A percentile compares a stretch with the other conserved stretches of the same genome.
phyloP scores from a whole-genome alignment of 108 stramenopile species.

The Parietichytrium sp. region DNA sequence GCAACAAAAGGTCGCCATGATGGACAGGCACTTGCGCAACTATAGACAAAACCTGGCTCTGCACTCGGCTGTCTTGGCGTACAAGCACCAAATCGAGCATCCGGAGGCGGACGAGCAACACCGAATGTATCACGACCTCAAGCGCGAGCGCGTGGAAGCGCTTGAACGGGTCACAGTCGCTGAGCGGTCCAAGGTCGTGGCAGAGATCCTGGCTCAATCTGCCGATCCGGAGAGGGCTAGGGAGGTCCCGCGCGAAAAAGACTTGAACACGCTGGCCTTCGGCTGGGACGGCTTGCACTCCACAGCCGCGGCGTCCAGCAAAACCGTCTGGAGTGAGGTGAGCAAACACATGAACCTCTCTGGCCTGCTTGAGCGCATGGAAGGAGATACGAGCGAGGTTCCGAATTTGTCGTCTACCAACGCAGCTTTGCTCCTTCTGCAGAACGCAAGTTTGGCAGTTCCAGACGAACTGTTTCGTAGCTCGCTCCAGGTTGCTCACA shows the following conservation, averaged over 20 bases:
- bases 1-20: no score
- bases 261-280: background rate
- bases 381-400: no score
- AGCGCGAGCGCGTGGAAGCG: background rate
- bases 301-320: no score
- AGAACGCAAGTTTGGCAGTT: background rate
- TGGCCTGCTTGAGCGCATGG: background rate
- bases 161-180: background rate
- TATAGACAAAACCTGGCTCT: constrained; percentile 6
- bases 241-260: background rate
- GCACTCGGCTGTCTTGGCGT: constrained; percentile 29
- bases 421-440: background rate
- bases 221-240: background rate
- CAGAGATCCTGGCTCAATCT: background rate
- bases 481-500: background rate
- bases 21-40: no score
- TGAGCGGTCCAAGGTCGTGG: background rate
- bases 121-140: background rate
- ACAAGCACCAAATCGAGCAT: constrained; percentile 19
- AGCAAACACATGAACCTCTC: constrained; percentile 6
- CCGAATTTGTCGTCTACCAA: background rate
- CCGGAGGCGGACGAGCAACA: no score
- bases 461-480: background rate
- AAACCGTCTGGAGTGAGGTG: background rate
- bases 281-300: background rate